Percentiles rank a stretch among this genome's conserved stretches.
Conservation (phyloP, 306 rosid species). For the Hippophae tibetana region DNA sequence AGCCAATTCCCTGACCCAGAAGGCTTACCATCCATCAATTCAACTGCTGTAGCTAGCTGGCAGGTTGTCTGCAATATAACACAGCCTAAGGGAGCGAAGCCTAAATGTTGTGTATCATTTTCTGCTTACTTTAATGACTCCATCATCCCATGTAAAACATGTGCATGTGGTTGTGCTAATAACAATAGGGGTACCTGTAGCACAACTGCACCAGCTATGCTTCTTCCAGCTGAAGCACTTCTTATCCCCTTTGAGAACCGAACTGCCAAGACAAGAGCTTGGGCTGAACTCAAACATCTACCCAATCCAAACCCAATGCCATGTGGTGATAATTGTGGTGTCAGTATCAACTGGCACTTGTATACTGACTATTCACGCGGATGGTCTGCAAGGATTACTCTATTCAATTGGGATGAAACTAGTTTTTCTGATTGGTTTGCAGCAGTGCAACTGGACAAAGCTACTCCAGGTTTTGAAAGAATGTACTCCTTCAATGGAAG, state of each 20-base stretch:
- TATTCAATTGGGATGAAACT: constrained; percentile 87
- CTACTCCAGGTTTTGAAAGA: constrained; percentile 68
- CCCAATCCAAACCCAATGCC: constrained; percentile 59
- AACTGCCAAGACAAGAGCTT: constrained; percentile 46
- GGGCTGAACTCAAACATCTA: constrained; percentile 62
- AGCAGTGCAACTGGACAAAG: constrained; percentile 77
- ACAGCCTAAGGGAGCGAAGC: constrained; percentile 31
- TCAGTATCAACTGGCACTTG: constrained; percentile 85
- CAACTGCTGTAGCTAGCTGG: constrained; percentile 87
- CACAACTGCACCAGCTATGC: constrained; percentile 58
- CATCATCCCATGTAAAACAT: constrained; percentile 79
- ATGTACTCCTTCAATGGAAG: constrained; percentile 87
- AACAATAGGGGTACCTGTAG: constrained; percentile 53
- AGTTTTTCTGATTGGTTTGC: constrained; percentile 82
- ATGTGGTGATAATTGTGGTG: constrained; percentile 90
- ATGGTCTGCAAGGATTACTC: constrained; percentile 86
- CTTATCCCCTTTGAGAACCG: constrained; percentile 92
- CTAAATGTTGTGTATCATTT: constrained; percentile 89
- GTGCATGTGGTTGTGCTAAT: constrained; percentile 91
- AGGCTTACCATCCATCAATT: constrained; percentile 43
- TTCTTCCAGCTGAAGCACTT: constrained; percentile 74
- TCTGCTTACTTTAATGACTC: constrained; percentile 86
- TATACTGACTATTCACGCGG: constrained; percentile 60
- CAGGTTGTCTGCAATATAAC: constrained; percentile 96
- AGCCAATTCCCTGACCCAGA: constrained; percentile 48